Evolutionary conservation across 345 rosid genomes (phyloP).

Genomic region (Moringa oleifera): DNA sequence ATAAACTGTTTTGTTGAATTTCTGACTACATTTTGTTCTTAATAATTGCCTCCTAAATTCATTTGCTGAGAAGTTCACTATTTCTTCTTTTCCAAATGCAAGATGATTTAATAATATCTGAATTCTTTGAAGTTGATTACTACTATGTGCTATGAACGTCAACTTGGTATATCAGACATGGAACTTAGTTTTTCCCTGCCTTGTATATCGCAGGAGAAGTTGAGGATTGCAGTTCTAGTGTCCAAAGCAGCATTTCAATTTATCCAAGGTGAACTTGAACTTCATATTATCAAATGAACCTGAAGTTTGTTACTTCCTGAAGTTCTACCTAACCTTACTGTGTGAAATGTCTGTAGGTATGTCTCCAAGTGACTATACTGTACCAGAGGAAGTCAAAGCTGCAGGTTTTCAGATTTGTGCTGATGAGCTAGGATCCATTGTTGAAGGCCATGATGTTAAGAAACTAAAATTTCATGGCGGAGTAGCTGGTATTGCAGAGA

Average conservation of each 20-base stretch:
- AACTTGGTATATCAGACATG: neutral
- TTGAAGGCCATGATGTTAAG: slow-evolving; percentile 61
- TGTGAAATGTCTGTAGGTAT: slow-evolving; percentile 32
- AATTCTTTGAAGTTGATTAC: neutral
- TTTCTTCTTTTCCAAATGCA: too few relatives aligned
- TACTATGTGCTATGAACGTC: neutral
- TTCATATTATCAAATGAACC: neutral
- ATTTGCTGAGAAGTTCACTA: too few relatives aligned
- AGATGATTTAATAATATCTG: neutral
- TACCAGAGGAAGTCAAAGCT: slow-evolving; percentile 56
- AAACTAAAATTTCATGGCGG: slow-evolving; percentile 59
- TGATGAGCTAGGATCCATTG: slow-evolving; percentile 66
- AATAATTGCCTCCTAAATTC: too few relatives aligned
- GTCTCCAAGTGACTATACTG: slow-evolving; percentile 45
- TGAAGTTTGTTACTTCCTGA: neutral
- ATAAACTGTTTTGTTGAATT: neutral
- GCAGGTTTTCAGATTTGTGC: slow-evolving; percentile 65
- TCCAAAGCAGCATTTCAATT: slow-evolving; percentile 76
- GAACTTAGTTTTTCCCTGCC: neutral
- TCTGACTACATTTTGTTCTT: neutral
- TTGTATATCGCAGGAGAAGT: slow-evolving; percentile 44
- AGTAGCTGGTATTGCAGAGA: slow-evolving; percentile 47
- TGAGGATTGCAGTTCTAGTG: slow-evolving; percentile 67
- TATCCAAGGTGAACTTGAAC: slow-evolving; percentile 43
- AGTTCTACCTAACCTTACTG: neutral